phyloP scores from a whole-genome alignment of 257 asterid species.

The Solanum appendiculatum region DNA sequence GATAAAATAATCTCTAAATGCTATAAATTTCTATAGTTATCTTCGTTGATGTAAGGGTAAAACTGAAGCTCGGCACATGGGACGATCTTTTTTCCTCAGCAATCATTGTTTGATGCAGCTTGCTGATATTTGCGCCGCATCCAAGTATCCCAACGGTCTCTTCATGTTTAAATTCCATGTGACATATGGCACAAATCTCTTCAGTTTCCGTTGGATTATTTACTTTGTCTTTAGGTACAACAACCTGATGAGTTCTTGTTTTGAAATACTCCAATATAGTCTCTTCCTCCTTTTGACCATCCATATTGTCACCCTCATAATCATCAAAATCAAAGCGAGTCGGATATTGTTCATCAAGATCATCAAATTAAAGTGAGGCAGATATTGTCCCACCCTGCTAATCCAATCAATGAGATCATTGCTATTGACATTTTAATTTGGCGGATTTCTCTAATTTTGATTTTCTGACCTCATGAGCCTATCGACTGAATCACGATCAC shows the following conservation, averaged over 20 bases:
- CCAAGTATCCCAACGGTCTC: neutral
- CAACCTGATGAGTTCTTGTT: neutral
- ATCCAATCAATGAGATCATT: neutral
- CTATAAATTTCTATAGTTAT: neutral
- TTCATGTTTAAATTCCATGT: neutral
- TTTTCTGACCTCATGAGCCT: neutral
- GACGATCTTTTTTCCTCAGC: neutral
- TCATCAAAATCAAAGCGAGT: neutral
- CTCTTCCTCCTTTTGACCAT: neutral
- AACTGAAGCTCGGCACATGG: neutral
- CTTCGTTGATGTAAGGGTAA: neutral
- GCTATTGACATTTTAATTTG: neutral
- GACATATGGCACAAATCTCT: neutral
- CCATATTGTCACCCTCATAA: no score
- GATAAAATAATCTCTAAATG: neutral
- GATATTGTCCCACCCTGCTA: no score
- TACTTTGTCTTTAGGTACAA: no score
- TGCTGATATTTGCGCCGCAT: neutral
- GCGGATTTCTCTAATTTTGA: no score
- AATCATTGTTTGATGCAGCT: constrained; percentile 6
- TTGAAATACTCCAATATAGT: no score
- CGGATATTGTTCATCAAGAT: neutral
- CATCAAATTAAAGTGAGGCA: no score
- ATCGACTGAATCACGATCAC: neutral
- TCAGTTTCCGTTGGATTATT: no score